Evolutionary conservation across 495 filamentous ascomycete species (phyloP).

Genomic region (Tuber aestivum): DNA sequence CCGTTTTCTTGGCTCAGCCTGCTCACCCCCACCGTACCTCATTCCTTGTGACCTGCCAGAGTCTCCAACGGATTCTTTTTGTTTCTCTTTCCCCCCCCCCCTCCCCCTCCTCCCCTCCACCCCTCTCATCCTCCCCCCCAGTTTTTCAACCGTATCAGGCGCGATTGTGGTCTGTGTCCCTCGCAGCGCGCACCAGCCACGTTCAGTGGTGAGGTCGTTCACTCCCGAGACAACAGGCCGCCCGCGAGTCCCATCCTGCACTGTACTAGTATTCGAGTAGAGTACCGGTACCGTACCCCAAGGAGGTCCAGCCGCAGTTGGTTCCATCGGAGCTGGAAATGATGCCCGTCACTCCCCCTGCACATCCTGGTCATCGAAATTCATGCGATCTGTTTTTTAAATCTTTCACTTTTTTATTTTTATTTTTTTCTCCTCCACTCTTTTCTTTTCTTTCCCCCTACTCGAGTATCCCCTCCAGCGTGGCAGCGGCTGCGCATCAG

Average conservation of each 20-base stretch:
- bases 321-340: neutral
- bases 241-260: neutral
- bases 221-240: neutral
- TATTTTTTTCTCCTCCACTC: neutral
- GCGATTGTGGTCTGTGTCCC: neutral
- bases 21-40: neutral
- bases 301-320: conserved; percentile 2
- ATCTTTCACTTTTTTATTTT: neutral
- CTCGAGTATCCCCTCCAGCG: neutral
- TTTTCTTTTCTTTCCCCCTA: neutral
- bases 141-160: neutral
- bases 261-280: too few species aligned
- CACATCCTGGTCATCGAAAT: neutral
- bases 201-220: neutral
- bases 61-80: neutral
- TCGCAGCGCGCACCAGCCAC: conserved; percentile 4
- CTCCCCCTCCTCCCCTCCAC: neutral
- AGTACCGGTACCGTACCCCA: too few species aligned
- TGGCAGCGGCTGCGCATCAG: neutral
- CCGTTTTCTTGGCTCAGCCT: conserved; percentile 3
- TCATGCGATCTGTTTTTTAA: neutral
- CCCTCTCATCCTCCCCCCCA: neutral
- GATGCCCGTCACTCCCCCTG: neutral
- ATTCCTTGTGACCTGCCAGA: neutral
- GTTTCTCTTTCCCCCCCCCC: neutral